Conservation (phyloP, 208 protist genomes). For the Kentomonas sorsogonicus region DNA sequence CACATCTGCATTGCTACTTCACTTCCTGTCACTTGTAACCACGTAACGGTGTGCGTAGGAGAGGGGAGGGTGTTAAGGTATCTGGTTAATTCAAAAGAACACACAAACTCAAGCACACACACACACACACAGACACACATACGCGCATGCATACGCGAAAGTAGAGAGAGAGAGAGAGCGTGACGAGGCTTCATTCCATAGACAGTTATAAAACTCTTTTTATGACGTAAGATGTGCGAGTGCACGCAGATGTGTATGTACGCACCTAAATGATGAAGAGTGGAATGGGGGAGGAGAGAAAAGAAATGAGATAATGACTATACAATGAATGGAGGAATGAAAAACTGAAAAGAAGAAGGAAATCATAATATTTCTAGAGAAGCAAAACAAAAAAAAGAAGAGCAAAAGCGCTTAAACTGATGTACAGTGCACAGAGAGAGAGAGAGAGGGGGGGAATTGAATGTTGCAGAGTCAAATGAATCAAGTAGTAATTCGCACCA, state of each 20-base stretch:
- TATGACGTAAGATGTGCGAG: too few relatives aligned
- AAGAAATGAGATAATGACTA: neutral
- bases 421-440: too few relatives aligned
- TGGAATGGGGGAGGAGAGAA: too few relatives aligned
- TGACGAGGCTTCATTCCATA: neutral
- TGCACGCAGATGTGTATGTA: too few relatives aligned
- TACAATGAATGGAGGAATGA: neutral
- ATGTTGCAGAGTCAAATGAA: too few relatives aligned
- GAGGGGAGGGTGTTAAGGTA: too few relatives aligned
- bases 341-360: neutral
- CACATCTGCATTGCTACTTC: neutral
- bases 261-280: too few relatives aligned
- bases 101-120: neutral
- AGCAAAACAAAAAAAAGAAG: neutral
- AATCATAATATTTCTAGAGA: neutral
- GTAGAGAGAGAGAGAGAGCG: neutral
- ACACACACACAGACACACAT: constrained; percentile 7
- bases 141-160: neutral
- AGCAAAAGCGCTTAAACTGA: neutral
- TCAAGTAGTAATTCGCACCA: neutral
- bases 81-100: neutral
- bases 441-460: too few relatives aligned
- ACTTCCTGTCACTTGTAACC: neutral
- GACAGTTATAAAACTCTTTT: too few relatives aligned
- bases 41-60: too few relatives aligned